Percentiles rank a stretch among this genome's conserved stretches.
Conservation (phyloP, 768 basidiomycete species). For the Mycena rebaudengoi region DNA sequence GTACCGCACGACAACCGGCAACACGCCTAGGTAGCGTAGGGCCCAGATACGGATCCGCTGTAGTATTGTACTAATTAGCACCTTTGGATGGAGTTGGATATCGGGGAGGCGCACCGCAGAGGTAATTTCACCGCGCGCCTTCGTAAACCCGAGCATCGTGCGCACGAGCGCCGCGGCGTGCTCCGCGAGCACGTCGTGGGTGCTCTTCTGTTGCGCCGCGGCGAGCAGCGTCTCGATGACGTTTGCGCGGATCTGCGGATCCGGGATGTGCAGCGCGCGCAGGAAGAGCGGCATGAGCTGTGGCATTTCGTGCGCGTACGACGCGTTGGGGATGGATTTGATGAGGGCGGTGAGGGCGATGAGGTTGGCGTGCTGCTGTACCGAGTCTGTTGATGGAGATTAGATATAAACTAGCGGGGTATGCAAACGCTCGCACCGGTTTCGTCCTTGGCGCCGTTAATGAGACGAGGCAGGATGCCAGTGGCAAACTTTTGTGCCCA, state of each 20-base stretch:
- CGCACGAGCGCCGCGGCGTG: constrained; percentile 78
- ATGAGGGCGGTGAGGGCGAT: constrained; percentile 87
- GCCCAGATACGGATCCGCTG: constrained; percentile 83
- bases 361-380: constrained; percentile 73
- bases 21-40: constrained; percentile 72
- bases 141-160: constrained; percentile 70
- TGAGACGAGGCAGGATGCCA: constrained; percentile 75
- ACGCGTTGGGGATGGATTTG: constrained; percentile 77
- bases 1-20: constrained; percentile 84
- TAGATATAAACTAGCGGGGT: background rate
- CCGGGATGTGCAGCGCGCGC: constrained; percentile 82
- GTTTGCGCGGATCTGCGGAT: constrained; percentile 75
- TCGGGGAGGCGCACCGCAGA: constrained; percentile 49
- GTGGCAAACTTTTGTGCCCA: constrained; percentile 82
- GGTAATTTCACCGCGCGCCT: background rate
- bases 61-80: background rate
- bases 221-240: constrained; percentile 84
- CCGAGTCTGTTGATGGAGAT: constrained; percentile 47
- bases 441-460: constrained; percentile 66
- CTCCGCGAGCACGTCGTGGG: constrained; percentile 58
- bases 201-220: constrained; percentile 52
- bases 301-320: constrained; percentile 76
- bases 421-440: constrained; percentile 50
- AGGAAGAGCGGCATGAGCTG: constrained; percentile 92
- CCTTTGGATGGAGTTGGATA: background rate